Evolutionary conservation across 306 rosid genomes (phyloP), one percentile per base, ranked within the genome.

Genomic region (Lithocarpus polystachyus): DNA sequence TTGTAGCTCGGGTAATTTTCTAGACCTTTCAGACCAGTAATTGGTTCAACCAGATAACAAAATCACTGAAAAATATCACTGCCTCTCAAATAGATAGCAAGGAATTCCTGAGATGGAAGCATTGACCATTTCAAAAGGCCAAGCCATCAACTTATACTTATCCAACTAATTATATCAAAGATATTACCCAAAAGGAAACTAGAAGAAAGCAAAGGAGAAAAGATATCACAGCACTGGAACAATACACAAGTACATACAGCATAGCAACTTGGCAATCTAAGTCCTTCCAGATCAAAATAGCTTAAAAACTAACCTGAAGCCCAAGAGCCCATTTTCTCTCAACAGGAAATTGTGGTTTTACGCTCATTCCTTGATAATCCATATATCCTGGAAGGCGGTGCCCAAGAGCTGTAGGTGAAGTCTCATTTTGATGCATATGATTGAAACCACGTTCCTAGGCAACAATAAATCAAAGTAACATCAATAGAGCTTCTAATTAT

Each of bases 281-380:
- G 74, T 78, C 45, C 72, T 35, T 43, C 51, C 11, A 11, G 43
- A 35, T 43, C 51, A 80, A 23, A 83, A 73, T 60, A 75, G 68
- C 37, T 52, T 76, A 86, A 91, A 81, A 33, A 57, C 53, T n/a
- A 82, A 90, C 99, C 97, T 94, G 97, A 85, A 94, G 97, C 72
- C 99, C 97, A 78, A 94, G 99, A 81, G 99, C 97, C 99, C 99
- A 92, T 82, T 91, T 94, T 72, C 95, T 89, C 85, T 94, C 94
- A 77, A 64, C 90, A n/a, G 93, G 97, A 70, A 83, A 82, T 82
- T 91, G 97, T 61, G 86, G 91, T 75, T 89, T 84, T 67, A 84
- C 20, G 37, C 89, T 95, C 67, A 75, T 72, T 60, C 89, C 97
- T 83, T 89, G 97, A 82, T 85, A 87, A 31, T 92, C 92, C 86